phyloP scores from a whole-genome alignment of 257 asterid genomes.

The Penstemon eatonii region DNA sequence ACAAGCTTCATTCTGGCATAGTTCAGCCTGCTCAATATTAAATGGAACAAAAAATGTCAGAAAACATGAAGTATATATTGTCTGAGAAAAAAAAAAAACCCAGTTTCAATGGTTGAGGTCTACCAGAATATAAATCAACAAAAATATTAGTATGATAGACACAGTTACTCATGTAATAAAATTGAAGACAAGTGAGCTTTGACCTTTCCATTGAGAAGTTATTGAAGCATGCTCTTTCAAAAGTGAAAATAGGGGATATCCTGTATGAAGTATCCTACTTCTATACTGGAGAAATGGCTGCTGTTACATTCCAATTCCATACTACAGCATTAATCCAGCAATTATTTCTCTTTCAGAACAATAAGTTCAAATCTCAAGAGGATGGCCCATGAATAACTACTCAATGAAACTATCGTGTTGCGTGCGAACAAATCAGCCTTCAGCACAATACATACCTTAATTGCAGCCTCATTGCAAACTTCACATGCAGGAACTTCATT shows the following conservation, averaged over 20 bases:
- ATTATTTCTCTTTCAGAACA: background rate
- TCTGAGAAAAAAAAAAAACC: background rate
- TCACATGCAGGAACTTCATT: constrained; percentile 82
- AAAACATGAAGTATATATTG: constrained; percentile 2
- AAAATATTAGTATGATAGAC: background rate
- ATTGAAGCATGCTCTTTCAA: background rate
- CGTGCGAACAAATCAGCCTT: constrained; percentile 3
- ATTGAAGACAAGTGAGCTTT: background rate
- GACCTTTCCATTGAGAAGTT: constrained; percentile 7
- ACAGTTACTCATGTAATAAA: background rate
- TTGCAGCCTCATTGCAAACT: constrained; percentile 93
- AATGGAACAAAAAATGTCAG: background rate
- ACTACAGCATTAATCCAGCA: background rate
- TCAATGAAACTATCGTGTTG: background rate
- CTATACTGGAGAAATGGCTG: background rate
- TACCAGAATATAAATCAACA: background rate
- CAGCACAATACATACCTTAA: constrained; percentile 57
- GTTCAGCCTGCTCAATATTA: constrained; percentile 53
- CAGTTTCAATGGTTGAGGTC: background rate
- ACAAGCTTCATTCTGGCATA: constrained; percentile 72
- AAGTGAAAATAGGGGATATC: background rate
- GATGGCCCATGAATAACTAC: constrained; percentile 1
- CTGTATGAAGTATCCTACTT: background rate
- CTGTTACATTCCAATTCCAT: constrained; percentile 7
- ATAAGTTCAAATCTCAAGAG: background rate